Conservation (phyloP, 345 rosid species). For the Heritiera littoralis region DNA sequence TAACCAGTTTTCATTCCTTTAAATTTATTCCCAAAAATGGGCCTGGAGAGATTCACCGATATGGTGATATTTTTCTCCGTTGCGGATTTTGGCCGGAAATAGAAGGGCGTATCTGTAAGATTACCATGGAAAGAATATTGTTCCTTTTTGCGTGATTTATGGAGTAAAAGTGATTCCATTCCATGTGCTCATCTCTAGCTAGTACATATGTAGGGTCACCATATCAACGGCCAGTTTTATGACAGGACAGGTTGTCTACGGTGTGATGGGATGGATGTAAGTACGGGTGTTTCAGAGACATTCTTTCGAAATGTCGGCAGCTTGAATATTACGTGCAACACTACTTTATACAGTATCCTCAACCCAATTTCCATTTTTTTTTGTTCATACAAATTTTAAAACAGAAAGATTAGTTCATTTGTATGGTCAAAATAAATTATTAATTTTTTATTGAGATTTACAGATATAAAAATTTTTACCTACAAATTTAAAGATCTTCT, state of each 20-base stretch:
- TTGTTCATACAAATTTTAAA: no score
- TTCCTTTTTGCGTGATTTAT: background rate
- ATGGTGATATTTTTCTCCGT: background rate
- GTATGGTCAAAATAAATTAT: no score
- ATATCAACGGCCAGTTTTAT: slow-evolving; percentile 28
- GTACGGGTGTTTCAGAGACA: slow-evolving; percentile 7
- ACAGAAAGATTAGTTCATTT: no score
- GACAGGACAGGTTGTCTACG: slow-evolving; percentile 10
- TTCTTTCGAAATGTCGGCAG: slow-evolving; percentile 38
- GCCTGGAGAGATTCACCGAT: background rate
- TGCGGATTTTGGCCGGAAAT: background rate
- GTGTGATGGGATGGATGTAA: background rate
- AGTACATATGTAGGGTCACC: slow-evolving; percentile 19
- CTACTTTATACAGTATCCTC: background rate
- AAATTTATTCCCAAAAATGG: slow-evolving; percentile 9
- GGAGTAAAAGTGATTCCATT: slow-evolving; percentile 16
- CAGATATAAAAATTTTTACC: no score
- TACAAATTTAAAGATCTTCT: no score
- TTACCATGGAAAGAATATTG: background rate
- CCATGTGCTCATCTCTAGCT: slow-evolving; percentile 17
- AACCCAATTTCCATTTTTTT: no score
- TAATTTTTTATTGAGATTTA: no score
- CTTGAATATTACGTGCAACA: background rate
- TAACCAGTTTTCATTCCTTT: background rate
- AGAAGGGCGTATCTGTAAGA: background rate